Base-by-base conservation (phyloP, 2,329 filamentous ascomycete genomes). In the Epichloe baconii region DNA sequence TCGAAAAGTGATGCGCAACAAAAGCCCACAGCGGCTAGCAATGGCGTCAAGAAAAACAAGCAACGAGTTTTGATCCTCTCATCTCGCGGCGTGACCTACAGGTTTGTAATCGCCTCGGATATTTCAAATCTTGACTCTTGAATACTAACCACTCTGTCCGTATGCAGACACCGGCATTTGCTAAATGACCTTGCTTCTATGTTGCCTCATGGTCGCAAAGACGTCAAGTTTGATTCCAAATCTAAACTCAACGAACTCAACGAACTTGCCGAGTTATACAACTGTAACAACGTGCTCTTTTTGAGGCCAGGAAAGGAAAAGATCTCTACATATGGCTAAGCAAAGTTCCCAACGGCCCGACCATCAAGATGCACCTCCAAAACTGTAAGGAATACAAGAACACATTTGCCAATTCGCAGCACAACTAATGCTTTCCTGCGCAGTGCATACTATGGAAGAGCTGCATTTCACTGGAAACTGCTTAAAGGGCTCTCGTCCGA, bases 381-480 rank as follows among this genome's bases (percentile, higher is more conserved):
- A 90, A 89, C 62, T 65, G 81, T 84, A 68, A 64, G 75, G 11
- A 31, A 40, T 17, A 35, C 14, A 40, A 35, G 15, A 44, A 44
- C 8, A 17, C 6, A 19, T 14, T 19, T 19, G 8, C 12, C 15
- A 26, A 21, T 31, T 48, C 15, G 31, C 10, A 36, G 19, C 14
- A 34, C 8, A 5, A 48, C 64, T 67, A 58, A 68, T 51, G 42
- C 14, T 17, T 17, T n/a, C 5, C 7, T 17, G 23, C n/a, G 44
- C 58, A 86, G 78, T 96, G 63, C 90, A 96, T 71, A 96, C 91
- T 10, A 95, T 94, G 88, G 88, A 91, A 63, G 93, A 98, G 68
- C 76, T 98, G 37, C 88, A 95, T 64, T 97, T 98, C 67, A 90
- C 89, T 15, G 93, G 93, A 50, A 98, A 98, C 74, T 96, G 90